These are phyloP conservation scores for Penicillium expansum DNA, from an alignment of 2,329 filamentous ascomycete genomes.

Conservation along the genomic window DNA sequence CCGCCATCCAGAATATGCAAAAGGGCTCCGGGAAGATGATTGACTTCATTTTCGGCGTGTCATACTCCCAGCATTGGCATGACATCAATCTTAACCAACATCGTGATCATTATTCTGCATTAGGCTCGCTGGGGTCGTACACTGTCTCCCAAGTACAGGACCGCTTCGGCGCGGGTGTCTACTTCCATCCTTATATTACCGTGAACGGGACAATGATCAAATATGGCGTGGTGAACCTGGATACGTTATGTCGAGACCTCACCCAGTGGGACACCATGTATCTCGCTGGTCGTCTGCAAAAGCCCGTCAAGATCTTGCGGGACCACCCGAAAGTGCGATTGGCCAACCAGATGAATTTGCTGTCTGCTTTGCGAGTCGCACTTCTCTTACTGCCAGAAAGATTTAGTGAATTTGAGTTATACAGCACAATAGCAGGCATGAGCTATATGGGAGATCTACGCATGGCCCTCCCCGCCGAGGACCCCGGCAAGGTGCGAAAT, in stretches of 20 bases:
- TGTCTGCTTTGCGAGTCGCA: constrained; percentile 86
- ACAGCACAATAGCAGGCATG: constrained; percentile 85
- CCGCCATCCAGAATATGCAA: constrained; percentile 79
- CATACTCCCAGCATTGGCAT: constrained; percentile 95
- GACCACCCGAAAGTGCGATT: constrained; percentile 90
- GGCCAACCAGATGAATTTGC: constrained; percentile 91
- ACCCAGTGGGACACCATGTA: constrained; percentile 92
- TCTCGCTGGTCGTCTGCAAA: constrained; percentile 91
- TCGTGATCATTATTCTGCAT: constrained; percentile 83
- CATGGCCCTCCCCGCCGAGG: constrained; percentile 86
- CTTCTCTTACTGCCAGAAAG: constrained; percentile 77
- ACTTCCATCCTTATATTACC: constrained; percentile 94
- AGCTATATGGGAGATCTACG: constrained; percentile 96
- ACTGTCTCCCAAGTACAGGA: constrained; percentile 84
- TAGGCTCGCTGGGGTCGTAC: constrained; percentile 80
- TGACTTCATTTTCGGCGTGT: constrained; percentile 96
- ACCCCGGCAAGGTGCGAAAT: constrained; percentile 87
- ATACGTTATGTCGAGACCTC: constrained; percentile 82
- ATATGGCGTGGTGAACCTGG: constrained; percentile 93
- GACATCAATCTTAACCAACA: constrained; percentile 86
- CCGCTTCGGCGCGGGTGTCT: constrained; percentile 84
- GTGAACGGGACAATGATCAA: constrained; percentile 96
- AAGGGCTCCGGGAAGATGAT: constrained; percentile 92
- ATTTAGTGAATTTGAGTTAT: constrained; percentile 85
- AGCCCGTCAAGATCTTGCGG: constrained; percentile 94